These are phyloP conservation scores for Meyerozyma athensensis DNA, from an alignment of 1,139 yeast genomes.

Conservation along the genomic window DNA sequence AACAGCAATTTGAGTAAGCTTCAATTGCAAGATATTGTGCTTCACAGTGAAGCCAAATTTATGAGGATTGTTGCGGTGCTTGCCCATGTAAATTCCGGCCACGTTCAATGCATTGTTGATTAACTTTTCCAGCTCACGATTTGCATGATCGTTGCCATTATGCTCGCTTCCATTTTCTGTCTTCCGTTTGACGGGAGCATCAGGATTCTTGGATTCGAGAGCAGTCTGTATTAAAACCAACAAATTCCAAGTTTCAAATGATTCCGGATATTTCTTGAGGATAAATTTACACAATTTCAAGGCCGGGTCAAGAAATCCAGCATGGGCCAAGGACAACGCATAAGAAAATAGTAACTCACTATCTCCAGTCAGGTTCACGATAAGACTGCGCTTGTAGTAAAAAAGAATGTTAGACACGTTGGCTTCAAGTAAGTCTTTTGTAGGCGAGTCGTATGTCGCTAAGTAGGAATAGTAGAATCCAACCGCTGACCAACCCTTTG, in stretches of 20 bases:
- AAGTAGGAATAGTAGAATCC: slow-evolving; percentile 32
- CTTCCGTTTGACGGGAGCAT: slow-evolving; percentile 10
- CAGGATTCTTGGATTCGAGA: slow-evolving; percentile 24
- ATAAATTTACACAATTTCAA: slow-evolving; percentile 39
- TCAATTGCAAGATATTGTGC: slow-evolving; percentile 61
- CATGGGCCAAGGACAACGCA: slow-evolving; percentile 34
- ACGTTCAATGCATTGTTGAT: slow-evolving; percentile 41
- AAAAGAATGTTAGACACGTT: slow-evolving; percentile 17
- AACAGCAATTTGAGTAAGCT: slow-evolving; percentile 70
- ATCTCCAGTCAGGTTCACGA: slow-evolving; percentile 38
- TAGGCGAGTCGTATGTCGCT: slow-evolving; percentile 26
- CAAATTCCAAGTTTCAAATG: slow-evolving; percentile 45
- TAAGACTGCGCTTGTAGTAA: slow-evolving; percentile 34
- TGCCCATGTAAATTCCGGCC: slow-evolving; percentile 35
- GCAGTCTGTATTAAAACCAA: slow-evolving; percentile 30
- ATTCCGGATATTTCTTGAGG: slow-evolving; percentile 39
- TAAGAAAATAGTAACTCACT: slow-evolving; percentile 29
- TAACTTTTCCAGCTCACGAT: slow-evolving; percentile 33
- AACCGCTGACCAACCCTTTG: slow-evolving; percentile 37
- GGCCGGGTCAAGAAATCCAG: slow-evolving; percentile 24
- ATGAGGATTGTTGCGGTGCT: slow-evolving; percentile 20
- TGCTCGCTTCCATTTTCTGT: slow-evolving; percentile 5
- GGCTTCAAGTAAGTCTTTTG: slow-evolving; percentile 15
- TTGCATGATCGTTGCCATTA: slow-evolving; percentile 5
- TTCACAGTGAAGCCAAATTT: slow-evolving; percentile 29